Evolutionary conservation across 768 basidiomycete species (phyloP).

Genomic region (Crucibulum laeve): DNA sequence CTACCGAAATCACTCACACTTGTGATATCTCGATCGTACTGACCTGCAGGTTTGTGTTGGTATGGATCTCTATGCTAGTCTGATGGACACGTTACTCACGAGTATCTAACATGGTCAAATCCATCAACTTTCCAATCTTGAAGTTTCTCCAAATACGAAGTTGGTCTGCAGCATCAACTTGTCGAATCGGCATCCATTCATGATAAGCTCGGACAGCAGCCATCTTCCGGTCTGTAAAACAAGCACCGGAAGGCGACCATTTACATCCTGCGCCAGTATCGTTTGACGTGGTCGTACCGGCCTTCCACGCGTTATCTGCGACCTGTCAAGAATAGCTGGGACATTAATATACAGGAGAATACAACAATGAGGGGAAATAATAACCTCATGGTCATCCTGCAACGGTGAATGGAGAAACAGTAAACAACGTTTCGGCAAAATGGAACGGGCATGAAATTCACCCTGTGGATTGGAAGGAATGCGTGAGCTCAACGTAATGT

Average conservation of each 20-base stretch:
- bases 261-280: constrained; percentile 45
- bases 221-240: constrained; percentile 56
- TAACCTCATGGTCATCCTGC: constrained; percentile 49
- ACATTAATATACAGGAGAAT: no score
- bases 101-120: constrained; percentile 60
- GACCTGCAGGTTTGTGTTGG: constrained; percentile 21
- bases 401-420: not conserved
- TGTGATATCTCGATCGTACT: constrained; percentile 56
- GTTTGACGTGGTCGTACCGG: constrained; percentile 52
- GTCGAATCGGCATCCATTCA: constrained; percentile 61
- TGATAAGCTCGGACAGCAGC: constrained; percentile 57
- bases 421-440: not conserved
- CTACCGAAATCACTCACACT: constrained; percentile 29
- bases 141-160: constrained; percentile 62
- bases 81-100: constrained; percentile 29
- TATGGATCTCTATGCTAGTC: no score
- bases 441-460: no score
- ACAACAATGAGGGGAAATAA: not conserved
- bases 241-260: constrained; percentile 51
- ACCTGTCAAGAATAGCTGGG: no score
- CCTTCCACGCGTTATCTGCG: constrained; percentile 55
- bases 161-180: constrained; percentile 49
- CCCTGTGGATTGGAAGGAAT: no score
- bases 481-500: no score
- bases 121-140: constrained; percentile 58